Evolutionary conservation across 2,329 filamentous ascomycete genomes (phyloP).

Genomic region (Emericellopsis cladophorae): DNA sequence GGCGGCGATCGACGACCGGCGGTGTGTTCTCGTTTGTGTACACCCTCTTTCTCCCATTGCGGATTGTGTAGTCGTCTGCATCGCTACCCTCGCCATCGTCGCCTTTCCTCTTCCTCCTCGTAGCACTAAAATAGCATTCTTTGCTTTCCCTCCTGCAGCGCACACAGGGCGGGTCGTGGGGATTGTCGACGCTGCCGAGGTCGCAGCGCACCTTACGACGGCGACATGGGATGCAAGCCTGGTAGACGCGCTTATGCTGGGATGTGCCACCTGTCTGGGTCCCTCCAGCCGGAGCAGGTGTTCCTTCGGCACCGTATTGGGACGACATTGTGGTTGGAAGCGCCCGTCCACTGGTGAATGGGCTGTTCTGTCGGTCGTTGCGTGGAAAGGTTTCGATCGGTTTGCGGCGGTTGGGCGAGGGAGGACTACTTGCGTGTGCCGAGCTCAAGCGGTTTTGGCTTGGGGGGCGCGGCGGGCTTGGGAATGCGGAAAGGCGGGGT

Average conservation of each 20-base stretch:
- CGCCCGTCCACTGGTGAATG: background rate
- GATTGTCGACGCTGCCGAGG: slow-evolving; percentile 74
- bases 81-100: slow-evolving; percentile 40
- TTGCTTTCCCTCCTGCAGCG: slow-evolving; percentile 91
- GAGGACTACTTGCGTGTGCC: slow-evolving; percentile 5
- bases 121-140: slow-evolving; percentile 93
- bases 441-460: background rate
- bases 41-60: slow-evolving; percentile 61
- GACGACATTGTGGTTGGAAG: background rate
- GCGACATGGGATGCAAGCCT: slow-evolving; percentile 50
- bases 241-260: slow-evolving; percentile 47
- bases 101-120: slow-evolving; percentile 78
- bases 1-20: slow-evolving; percentile 25
- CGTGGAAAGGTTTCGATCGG: slow-evolving; percentile 10
- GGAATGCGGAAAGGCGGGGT: slow-evolving; percentile 7
- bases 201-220: slow-evolving; percentile 51
- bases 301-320: slow-evolving; percentile 5
- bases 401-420: slow-evolving; percentile 21
- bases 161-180: slow-evolving; percentile 85
- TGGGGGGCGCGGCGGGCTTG: slow-evolving; percentile 8
- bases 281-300: slow-evolving; percentile 7
- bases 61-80: slow-evolving; percentile 54
- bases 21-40: slow-evolving; percentile 33
- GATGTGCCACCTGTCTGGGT: slow-evolving; percentile 3
- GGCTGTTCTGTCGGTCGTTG: background rate